Conservation (phyloP, 2,329 filamentous ascomycete genomes). For the Metarhizium brunneum region DNA sequence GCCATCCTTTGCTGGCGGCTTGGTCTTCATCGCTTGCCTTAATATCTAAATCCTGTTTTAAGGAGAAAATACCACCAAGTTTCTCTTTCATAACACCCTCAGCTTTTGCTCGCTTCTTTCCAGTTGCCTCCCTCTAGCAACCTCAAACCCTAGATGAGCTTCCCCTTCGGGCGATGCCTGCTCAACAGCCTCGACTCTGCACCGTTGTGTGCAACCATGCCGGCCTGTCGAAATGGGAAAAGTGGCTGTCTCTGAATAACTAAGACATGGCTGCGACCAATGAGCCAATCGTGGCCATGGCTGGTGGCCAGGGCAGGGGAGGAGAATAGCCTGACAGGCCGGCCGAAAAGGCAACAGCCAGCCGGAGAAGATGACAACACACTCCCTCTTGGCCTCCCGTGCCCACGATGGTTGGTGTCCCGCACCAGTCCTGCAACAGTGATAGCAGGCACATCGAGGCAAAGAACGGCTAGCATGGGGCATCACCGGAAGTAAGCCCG, state of each 20-base stretch:
- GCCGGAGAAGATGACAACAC: conserved; percentile 3
- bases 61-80: background rate
- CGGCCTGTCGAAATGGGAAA: background rate
- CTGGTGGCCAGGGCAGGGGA: background rate
- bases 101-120: background rate
- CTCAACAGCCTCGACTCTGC: conserved; percentile 4
- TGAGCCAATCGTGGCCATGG: conserved; percentile 1
- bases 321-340: conserved; percentile 1
- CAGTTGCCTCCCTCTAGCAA: background rate
- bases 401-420: background rate
- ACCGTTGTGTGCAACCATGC: conserved; percentile 5
- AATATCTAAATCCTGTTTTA: too few species aligned
- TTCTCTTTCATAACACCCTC: background rate
- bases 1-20: background rate
- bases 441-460: background rate
- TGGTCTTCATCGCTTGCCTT: background rate
- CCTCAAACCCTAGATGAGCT: conserved; percentile 3
- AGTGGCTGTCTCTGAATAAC: background rate
- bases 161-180: conserved; percentile 10
- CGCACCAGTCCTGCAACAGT: background rate
- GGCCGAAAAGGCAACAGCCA: conserved; percentile 6
- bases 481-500: background rate
- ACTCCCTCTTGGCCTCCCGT: background rate
- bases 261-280: conserved; percentile 4
- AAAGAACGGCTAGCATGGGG: background rate